These are phyloP conservation scores for Osmanthus fragrans DNA, from an alignment of 257 asterid species.

Conservation along the genomic window DNA sequence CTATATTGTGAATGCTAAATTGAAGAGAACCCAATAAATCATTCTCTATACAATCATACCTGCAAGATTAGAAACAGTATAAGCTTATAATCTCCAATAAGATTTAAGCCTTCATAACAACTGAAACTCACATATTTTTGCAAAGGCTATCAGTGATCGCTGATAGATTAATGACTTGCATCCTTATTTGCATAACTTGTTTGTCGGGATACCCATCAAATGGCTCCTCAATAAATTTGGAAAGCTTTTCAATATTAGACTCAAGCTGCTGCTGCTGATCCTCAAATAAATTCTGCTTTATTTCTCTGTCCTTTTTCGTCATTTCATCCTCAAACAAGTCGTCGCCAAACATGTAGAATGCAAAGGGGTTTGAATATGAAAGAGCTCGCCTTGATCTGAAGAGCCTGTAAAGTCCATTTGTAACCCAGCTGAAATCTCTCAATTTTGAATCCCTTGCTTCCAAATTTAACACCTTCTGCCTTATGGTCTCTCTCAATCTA, in stretches of 20 bases:
- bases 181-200: slow-evolving; percentile 60
- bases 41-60: slow-evolving; percentile 86
- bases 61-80: slow-evolving; percentile 39
- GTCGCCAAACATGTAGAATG: slow-evolving; percentile 90
- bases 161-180: slow-evolving; percentile 78
- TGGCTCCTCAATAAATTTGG: slow-evolving; percentile 83
- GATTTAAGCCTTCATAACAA: neutral
- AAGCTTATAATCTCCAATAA: slow-evolving; percentile 20
- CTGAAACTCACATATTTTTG: slow-evolving; percentile 66
- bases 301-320: slow-evolving; percentile 61
- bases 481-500: slow-evolving; percentile 59
- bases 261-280: slow-evolving; percentile 99
- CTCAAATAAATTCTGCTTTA: slow-evolving; percentile 83
- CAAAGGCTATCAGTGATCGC: slow-evolving; percentile 72
- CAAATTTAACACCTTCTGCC: slow-evolving; percentile 55
- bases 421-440: slow-evolving; percentile 88
- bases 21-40: slow-evolving; percentile 76
- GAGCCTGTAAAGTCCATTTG: slow-evolving; percentile 81
- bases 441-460: slow-evolving; percentile 62
- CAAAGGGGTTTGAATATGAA: slow-evolving; percentile 88
- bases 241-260: slow-evolving; percentile 85
- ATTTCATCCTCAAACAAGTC: slow-evolving; percentile 82
- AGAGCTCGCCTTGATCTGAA: slow-evolving; percentile 92
- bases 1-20: slow-evolving; percentile 61
- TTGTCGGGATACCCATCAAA: slow-evolving; percentile 59